phyloP scores from a whole-genome alignment of 768 basidiomycete genomes.

The Boletales sp. region DNA sequence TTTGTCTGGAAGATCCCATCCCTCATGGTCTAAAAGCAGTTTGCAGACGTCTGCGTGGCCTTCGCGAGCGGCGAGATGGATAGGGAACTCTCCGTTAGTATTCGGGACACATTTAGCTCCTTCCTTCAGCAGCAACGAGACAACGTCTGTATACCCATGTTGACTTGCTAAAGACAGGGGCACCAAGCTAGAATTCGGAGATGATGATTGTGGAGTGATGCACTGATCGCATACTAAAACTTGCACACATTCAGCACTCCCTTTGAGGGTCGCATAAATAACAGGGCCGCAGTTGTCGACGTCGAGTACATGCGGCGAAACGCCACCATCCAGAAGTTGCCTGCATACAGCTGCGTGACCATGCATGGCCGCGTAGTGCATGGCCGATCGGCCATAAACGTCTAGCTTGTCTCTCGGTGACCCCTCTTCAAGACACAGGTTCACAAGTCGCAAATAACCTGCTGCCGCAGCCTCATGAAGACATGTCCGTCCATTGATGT shows the following conservation, averaged over 20 bases:
- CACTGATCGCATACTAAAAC: conserved; percentile 76
- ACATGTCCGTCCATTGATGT: conserved; percentile 94
- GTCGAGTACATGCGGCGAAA: conserved; percentile 71
- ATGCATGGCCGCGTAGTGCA: conserved; percentile 96
- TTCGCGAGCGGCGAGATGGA: conserved; percentile 91
- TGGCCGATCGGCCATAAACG: conserved; percentile 86
- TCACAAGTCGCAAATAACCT: conserved; percentile 72
- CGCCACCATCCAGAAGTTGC: conserved; percentile 64
- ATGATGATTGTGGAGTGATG: conserved; percentile 57
- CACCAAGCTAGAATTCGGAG: conserved; percentile 64
- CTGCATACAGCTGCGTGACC: conserved; percentile 77
- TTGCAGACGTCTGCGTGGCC: conserved; percentile 86
- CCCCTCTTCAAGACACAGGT: conserved; percentile 72
- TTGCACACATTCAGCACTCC: conserved; percentile 76
- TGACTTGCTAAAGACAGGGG: conserved; percentile 91
- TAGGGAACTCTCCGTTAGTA: conserved; percentile 94
- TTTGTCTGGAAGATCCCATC: conserved; percentile 88
- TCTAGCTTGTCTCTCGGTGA: conserved; percentile 75
- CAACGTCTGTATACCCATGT: conserved; percentile 82
- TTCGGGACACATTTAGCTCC: conserved; percentile 82
- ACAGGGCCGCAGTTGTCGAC: conserved; percentile 94
- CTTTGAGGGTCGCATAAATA: conserved; percentile 87
- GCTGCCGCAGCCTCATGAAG: conserved; percentile 91
- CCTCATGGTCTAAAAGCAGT: conserved; percentile 68
- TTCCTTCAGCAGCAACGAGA: conserved; percentile 67